phyloP scores from a whole-genome alignment of 2,329 filamentous ascomycete genomes.

The Alternaria gansuensis region DNA sequence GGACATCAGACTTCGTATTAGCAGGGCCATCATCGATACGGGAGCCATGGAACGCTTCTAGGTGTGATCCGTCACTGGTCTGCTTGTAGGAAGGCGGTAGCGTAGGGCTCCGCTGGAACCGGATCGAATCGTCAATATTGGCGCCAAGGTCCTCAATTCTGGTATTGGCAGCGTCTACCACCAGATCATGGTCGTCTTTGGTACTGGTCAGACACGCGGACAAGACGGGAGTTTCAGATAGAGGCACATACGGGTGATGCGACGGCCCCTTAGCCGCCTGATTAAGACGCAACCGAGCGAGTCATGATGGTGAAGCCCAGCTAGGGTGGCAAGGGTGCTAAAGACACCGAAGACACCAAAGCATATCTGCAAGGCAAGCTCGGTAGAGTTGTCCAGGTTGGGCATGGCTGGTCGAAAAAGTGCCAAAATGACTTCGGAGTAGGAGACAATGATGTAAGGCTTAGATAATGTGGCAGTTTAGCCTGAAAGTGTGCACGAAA shows the following conservation, averaged over 20 bases:
- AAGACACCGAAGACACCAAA: constrained; percentile 24
- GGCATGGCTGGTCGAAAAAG: background rate
- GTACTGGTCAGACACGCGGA: background rate
- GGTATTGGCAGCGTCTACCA: background rate
- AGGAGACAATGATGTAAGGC: too few relatives aligned
- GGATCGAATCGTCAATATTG: background rate
- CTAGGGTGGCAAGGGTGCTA: constrained; percentile 17
- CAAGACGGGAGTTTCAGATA: background rate
- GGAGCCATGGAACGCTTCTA: background rate
- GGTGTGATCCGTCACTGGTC: background rate
- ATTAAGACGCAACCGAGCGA: constrained; percentile 23
- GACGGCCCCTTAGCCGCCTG: background rate
- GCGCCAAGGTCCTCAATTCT: background rate
- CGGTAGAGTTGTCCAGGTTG: background rate
- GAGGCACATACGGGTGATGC: background rate
- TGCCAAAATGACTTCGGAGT: too few relatives aligned
- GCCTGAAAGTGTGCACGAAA: background rate
- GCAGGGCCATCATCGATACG: background rate
- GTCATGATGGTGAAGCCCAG: constrained; percentile 24
- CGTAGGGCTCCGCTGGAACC: background rate
- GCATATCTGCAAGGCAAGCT: constrained; percentile 20
- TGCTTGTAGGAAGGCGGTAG: constrained; percentile 10
- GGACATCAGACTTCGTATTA: background rate
- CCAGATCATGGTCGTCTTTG: background rate
- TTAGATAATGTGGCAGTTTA: background rate